Base-by-base conservation (phyloP, 305 asterid genomes). In the Fraxinus sp. region DNA sequence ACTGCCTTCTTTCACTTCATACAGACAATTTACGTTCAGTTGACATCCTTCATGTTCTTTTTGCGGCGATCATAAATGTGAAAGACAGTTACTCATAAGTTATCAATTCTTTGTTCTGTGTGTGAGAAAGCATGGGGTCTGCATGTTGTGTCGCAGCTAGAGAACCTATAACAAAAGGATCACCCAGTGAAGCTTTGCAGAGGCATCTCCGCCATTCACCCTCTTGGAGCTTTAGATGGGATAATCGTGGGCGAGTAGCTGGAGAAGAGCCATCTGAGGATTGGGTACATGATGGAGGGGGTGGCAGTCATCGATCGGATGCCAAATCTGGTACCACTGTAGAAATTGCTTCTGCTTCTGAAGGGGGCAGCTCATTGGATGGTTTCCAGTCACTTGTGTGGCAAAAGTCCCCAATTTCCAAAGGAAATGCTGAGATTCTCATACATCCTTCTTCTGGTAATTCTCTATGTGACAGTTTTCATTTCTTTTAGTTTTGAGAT, bases 221-320 rank as follows among this genome's bases (percentile, higher is more conserved):
- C 62, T 90, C 93, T n/a, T 96, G 98, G 98, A 96, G 98, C 87
- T 91, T 94, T 86, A 91, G 99, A 78, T 92, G 99, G 98, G 98
- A 96, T 90, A 94, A 91, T 82, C 94, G 97, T 70, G 94, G 94
- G 35, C 90, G 98, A 59, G 97, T 94, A 74, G 96, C 94, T 80
- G 98, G 24, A 52, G 68, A 59, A 76, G 49, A 28, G 74, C 87
- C 89, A 18, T 90, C 94, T 78, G 83, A 88, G 70, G 90, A 88
- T 88, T 94, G 98, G 95, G 78, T 82, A 3, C 87, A 86, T 70
- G 91, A 86, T 86, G 91, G 94, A 16, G 91, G 85, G 55, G 35
- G 88, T 44, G 90, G 79, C 57, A 87, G 88, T 72, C 89, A 85
- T 41, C 79, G 84, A 62, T 64, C 85, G 79, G 92, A 84, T 79